Base-by-base conservation (phyloP, 768 basidiomycete genomes). In the Pleurotus salmoneostramineus region DNA sequence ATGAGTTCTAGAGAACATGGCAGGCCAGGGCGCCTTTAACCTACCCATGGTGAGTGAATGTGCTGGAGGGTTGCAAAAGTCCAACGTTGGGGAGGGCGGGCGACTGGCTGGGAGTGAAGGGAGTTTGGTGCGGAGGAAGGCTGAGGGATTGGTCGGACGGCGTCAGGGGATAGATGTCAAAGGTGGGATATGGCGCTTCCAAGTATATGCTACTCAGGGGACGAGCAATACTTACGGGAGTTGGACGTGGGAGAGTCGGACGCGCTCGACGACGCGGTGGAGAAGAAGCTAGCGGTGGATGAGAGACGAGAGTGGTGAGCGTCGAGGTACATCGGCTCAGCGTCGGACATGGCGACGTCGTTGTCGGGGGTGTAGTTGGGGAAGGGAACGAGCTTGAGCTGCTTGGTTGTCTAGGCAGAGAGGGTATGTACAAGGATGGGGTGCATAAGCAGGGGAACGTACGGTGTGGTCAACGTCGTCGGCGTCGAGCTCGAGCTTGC, bases 271-370 rank as follows among this genome's bases (percentile, higher is more conserved):
- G 77, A 77, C 33, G 76, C 79, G 3, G 42, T 80, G 3, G 42
- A 44, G 68, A 83, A 80, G 48, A 34, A 32, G 68, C 87, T 89
- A 60, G 82, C 82, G 68, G 83, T 81, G 37, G 88, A 89, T 31
- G 80, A 74, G 57, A 88, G 76, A 57, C 88, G 88, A 42, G 77
- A 74, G 66, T 90, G 89, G 63, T 76, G 37, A 27, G 42, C 73
- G 63, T 78, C 77, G 64, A 2, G 27, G 34, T 69, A 78, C 62
- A 83, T 66, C 45, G 81, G 81, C 62, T 87, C 83, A 68, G 79
- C 78, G 62, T 87, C 87, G 65, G 80, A 83, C 91, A 93, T 93
- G 63, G 79, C 74, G 61, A 85, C 79, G 68, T 92, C 89, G 65
- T 74, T 71, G 69, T 90, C 86, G 60, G 72, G 67, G 59, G 83